Percentiles rank a stretch among this genome's conserved stretches.
These are phyloP conservation scores for Glarea lozoyensis DNA, from an alignment of 495 filamentous ascomycete species.

Conservation along the genomic window DNA sequence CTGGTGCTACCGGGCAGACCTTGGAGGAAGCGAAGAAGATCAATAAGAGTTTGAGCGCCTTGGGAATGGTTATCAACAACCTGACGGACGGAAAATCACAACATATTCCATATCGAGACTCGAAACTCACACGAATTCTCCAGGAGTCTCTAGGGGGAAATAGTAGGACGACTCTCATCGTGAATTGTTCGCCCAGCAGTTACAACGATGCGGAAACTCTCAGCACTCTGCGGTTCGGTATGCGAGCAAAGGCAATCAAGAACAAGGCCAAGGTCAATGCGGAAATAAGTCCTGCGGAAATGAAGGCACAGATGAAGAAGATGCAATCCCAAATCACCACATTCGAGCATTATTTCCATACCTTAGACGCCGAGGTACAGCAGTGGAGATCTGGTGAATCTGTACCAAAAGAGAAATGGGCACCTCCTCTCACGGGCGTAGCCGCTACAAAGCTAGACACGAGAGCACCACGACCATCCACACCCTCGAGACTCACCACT, in stretches of 20 bases:
- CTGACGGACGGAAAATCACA: conserved; percentile 98
- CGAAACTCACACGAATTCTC: conserved; percentile 92
- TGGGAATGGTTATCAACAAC: conserved; percentile 98
- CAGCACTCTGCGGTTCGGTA: conserved; percentile 89
- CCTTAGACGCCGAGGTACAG: conserved; percentile 77
- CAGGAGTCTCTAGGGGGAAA: conserved; percentile 97
- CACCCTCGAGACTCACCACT: conserved; percentile 69
- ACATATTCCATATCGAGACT: conserved; percentile 94
- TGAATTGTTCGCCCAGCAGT: conserved; percentile 96
- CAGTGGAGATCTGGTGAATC: conserved; percentile 80
- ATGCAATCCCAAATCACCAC: conserved; percentile 82
- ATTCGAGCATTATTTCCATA: conserved; percentile 76
- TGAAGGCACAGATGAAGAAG: conserved; percentile 86
- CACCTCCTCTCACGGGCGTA: conserved; percentile 48
- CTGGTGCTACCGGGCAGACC: conserved; percentile 93
- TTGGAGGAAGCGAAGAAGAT: conserved; percentile 99
- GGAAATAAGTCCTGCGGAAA: conserved; percentile 86
- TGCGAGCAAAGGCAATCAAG: conserved; percentile 96
- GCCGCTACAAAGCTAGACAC: conserved; percentile 48
- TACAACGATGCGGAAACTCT: conserved; percentile 97
- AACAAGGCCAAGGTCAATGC: conserved; percentile 99
- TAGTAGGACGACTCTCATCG: conserved; percentile 91
- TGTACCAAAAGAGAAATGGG: conserved; percentile 82
- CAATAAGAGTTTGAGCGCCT: conserved; percentile 95
- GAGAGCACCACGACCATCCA: conserved; percentile 58